Conservation (phyloP, 2,329 filamentous ascomycete genomes). For the Falciphora oryzae region DNA sequence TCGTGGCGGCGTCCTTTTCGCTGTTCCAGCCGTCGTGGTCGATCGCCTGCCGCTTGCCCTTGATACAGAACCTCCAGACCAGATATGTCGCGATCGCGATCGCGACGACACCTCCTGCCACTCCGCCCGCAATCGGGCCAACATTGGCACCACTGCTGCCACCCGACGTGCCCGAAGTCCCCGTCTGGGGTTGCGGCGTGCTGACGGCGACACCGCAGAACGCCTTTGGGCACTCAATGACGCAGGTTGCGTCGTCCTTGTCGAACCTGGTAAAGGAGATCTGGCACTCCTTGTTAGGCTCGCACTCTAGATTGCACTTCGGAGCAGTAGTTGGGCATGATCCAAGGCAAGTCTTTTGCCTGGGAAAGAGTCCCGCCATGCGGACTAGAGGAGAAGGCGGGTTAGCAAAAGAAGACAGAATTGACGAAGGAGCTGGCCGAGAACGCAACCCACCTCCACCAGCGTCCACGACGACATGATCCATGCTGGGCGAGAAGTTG, state of each 20-base stretch:
- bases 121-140: slow-evolving; percentile 86
- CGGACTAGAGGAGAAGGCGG: slow-evolving; percentile 13
- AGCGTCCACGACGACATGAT: slow-evolving; percentile 4
- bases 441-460: slow-evolving; percentile 5
- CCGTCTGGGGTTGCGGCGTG: slow-evolving; percentile 14
- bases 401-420: background rate
- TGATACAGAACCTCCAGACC: slow-evolving; percentile 84
- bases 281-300: slow-evolving; percentile 35
- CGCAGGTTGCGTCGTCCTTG: slow-evolving; percentile 3
- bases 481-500: background rate
- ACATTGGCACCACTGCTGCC: slow-evolving; percentile 53
- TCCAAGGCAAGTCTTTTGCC: slow-evolving; percentile 25
- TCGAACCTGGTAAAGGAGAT: slow-evolving; percentile 39
- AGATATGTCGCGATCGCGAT: slow-evolving; percentile 72
- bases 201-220: slow-evolving; percentile 33
- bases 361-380: slow-evolving; percentile 28
- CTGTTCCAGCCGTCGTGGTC: slow-evolving; percentile 48
- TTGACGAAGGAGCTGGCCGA: background rate
- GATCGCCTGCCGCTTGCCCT: slow-evolving; percentile 63
- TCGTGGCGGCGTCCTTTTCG: slow-evolving; percentile 43
- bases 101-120: slow-evolving; percentile 74
- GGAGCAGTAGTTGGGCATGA: background rate
- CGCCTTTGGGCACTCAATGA: slow-evolving; percentile 36
- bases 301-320: slow-evolving; percentile 32
- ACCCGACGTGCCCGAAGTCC: too few relatives aligned